Evolutionary conservation across 352 stramenopile genomes (phyloP).

Genomic region (Blastocystis sp.): DNA sequence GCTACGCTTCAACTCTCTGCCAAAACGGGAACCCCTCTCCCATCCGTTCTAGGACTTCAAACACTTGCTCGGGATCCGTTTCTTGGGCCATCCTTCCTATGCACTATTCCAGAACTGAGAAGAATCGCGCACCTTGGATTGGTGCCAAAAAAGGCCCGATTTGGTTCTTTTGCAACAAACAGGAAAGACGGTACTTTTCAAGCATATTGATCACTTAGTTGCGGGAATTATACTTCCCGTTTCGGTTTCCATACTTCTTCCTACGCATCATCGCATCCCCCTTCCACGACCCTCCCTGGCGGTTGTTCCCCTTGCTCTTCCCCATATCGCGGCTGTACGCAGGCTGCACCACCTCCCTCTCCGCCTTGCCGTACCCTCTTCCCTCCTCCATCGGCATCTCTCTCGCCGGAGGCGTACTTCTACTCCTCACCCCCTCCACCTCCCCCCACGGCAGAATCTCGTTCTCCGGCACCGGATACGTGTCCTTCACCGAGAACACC

Average conservation of each 20-base stretch:
- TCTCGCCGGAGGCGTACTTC: background rate
- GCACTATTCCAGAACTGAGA: background rate
- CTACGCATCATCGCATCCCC: slow-evolving; percentile 1
- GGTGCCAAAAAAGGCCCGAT: background rate
- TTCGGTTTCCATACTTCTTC: background rate
- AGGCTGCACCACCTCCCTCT: background rate
- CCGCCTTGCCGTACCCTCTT: background rate
- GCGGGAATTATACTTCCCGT: background rate
- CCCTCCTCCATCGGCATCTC: background rate
- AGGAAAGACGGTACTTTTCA: background rate
- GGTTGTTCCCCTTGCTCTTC: slow-evolving; percentile 5
- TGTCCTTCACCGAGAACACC: slow-evolving; percentile 9
- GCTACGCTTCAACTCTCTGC: background rate
- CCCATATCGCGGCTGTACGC: background rate
- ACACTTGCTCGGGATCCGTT: slow-evolving; percentile 62
- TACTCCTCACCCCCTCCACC: background rate
- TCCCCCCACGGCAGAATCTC: background rate
- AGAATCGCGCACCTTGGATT: background rate
- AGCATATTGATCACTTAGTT: background rate
- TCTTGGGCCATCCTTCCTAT: slow-evolving; percentile 41
- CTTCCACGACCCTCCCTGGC: background rate
- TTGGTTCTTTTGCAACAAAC: background rate
- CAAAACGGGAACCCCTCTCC: slow-evolving; percentile 55
- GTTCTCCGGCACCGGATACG: slow-evolving; percentile 32
- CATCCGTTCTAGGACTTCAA: slow-evolving; percentile 69